Conservation (phyloP, 164 flowering plant species). For the Macadamia tetraphylla region DNA sequence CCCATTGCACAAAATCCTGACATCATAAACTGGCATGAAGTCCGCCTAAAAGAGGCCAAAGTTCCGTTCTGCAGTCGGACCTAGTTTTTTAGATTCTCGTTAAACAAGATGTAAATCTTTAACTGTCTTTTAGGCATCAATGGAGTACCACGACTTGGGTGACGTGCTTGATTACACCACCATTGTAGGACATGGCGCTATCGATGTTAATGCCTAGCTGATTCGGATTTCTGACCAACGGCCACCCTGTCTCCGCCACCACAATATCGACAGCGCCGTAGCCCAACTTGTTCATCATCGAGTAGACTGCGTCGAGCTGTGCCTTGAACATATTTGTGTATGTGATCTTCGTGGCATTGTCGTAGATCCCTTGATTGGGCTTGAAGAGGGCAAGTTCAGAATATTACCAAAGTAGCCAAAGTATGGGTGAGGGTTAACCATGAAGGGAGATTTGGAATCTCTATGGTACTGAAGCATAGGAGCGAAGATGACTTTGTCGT, state of each 20-base stretch:
- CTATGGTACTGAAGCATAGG: constrained; percentile 64
- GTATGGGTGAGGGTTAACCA: constrained; percentile 89
- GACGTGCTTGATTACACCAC: constrained; percentile 48
- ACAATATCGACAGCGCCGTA: constrained; percentile 65
- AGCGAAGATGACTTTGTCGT: constrained; percentile 38
- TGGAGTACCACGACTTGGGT: constrained; percentile 59
- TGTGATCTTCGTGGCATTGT: constrained; percentile 26
- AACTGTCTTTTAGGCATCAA: constrained; percentile 37
- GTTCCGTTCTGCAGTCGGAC: constrained; percentile 58
- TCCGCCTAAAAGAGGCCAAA: constrained; percentile 82
- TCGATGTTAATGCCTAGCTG: constrained; percentile 37
- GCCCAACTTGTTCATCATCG: constrained; percentile 56
- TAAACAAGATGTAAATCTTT: constrained; percentile 78
- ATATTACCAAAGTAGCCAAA: constrained; percentile 42
- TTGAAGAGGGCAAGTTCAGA: constrained; percentile 51
- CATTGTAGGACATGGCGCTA: constrained; percentile 45
- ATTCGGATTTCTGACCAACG: constrained; percentile 55
- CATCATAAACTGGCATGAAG: constrained; percentile 70
- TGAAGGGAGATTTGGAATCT: constrained; percentile 59
- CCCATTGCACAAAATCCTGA: constrained; percentile 41
- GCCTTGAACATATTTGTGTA: constrained; percentile 72
- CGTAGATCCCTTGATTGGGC: constrained; percentile 48
- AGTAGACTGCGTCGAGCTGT: constrained; percentile 49
- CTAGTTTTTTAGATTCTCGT: constrained; percentile 75
- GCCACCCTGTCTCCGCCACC: constrained; percentile 91